phyloP scores from a whole-genome alignment of 495 filamentous ascomycete species.

The Aspergillus mulundensis region DNA sequence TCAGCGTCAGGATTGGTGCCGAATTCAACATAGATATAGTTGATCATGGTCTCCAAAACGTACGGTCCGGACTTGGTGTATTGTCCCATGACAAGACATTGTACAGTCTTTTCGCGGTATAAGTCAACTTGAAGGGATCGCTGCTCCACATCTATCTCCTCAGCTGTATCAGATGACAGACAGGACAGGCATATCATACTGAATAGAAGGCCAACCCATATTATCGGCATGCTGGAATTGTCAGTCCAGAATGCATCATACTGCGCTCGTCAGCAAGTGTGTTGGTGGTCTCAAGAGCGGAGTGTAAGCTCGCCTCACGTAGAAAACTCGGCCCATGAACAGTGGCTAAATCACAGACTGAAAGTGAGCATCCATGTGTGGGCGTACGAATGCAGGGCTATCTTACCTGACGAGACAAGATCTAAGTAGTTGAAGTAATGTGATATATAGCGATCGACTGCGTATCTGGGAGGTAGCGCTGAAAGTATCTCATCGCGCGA shows the following conservation, averaged over 20 bases:
- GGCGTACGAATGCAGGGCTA: neutral
- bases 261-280: neutral
- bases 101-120: slow-evolving; percentile 25
- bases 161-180: slow-evolving; percentile 5
- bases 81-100: slow-evolving; percentile 28
- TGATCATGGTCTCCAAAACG: slow-evolving; percentile 27
- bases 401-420: slow-evolving; percentile 22
- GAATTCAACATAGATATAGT: slow-evolving; percentile 24
- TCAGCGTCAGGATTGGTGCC: slow-evolving; percentile 15
- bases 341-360: slow-evolving; percentile 5
- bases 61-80: slow-evolving; percentile 25
- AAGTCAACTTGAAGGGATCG: slow-evolving; percentile 17
- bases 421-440: slow-evolving; percentile 23
- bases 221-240: slow-evolving; percentile 13
- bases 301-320: slow-evolving; percentile 10
- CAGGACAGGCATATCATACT: slow-evolving; percentile 25
- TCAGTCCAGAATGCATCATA: slow-evolving; percentile 35
- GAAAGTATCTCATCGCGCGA: slow-evolving; percentile 34
- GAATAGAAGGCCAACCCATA: slow-evolving; percentile 33
- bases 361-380: neutral
- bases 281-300: neutral
- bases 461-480: slow-evolving; percentile 27
- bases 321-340: slow-evolving; percentile 23
- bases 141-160: slow-evolving; percentile 11
- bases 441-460: slow-evolving; percentile 29